Evolutionary conservation across 2,329 filamentous ascomycete genomes (phyloP), one percentile per base, ranked within the genome.

Genomic region (Diaporthe aspalathi): DNA sequence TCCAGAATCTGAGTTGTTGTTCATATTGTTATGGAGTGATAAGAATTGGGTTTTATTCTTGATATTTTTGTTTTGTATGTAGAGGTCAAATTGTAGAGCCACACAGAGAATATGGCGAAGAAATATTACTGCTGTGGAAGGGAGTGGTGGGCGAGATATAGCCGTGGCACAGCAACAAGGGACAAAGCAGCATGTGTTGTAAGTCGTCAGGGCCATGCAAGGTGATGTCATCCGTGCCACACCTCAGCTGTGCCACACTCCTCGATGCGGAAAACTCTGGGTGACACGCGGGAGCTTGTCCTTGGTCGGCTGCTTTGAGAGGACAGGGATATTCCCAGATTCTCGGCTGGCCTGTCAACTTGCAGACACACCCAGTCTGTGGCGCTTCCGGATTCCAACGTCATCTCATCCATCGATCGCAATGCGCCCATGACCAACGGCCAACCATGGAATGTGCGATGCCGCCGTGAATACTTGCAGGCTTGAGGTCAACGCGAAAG

Each of bases 1-100:
- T 17, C 70, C 57, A 72, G 79, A 76, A 54, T 76, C 70, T 38
- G 76, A 74, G 73, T 75, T 72, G 68, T 75, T 73, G 71, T 69
- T 75, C 72, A 74, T 76, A 24, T 24, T 74, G 68, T 43, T 9
- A 17, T 9, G 7, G 49, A n/a, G 62, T 17, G 3, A 16, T 17
- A 16, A 35, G n/a, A 35, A 6, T 5, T 35, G 43, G 9, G 12
- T 6, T 22, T 27, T 49, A 11, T 38, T 56, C 12, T n/a, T 1
- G 52, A 9, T 40, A 8, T 57, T 6, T 40, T 5, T 32, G 20
- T 22, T 24, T 5, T 50, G 47, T 50, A 5, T 24, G 47, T 50
- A 5, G 1, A 40, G 12, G 2, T 12, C 20, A 9, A 35, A 35
- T 5, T 35, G 32, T n/a, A n/a, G n/a, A n/a, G 12, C 32, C 6